These are phyloP conservation scores for Rhynchosporium secalis DNA, from an alignment of 2,329 filamentous ascomycete species.

Conservation along the genomic window DNA sequence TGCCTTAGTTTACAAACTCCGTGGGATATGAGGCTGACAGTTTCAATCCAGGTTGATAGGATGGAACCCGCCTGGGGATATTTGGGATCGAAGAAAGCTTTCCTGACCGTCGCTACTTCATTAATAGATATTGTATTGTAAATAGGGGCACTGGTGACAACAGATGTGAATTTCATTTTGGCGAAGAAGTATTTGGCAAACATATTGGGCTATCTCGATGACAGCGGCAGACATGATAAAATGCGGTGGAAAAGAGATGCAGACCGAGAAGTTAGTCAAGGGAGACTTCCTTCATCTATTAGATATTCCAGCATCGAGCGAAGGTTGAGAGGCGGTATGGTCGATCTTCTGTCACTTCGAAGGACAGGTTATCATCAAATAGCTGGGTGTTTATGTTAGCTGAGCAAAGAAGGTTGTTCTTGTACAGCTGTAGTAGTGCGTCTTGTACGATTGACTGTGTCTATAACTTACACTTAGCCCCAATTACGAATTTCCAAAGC, in stretches of 20 bases:
- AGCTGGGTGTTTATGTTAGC: too few species aligned
- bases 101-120: slow-evolving; percentile 2
- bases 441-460: too few species aligned
- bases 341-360: too few species aligned
- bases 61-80: background rate
- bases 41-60: background rate
- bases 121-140: background rate
- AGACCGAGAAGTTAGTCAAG: background rate
- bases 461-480: too few species aligned
- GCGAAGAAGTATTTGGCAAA: background rate
- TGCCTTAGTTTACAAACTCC: background rate
- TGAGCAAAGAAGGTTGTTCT: too few species aligned
- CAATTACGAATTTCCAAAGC: too few species aligned
- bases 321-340: too few species aligned
- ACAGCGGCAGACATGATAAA: too few species aligned
- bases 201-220: background rate
- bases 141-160: background rate
- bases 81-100: background rate
- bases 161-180: background rate
- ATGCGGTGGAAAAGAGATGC: background rate
- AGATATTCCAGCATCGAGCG: too few species aligned
- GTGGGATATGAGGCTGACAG: background rate
- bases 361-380: too few species aligned
- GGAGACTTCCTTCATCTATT: too few species aligned
- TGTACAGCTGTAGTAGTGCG: too few species aligned